Evolutionary conservation across 148 eudicot species (phyloP).

Genomic region (Nyssa sinensis): DNA sequence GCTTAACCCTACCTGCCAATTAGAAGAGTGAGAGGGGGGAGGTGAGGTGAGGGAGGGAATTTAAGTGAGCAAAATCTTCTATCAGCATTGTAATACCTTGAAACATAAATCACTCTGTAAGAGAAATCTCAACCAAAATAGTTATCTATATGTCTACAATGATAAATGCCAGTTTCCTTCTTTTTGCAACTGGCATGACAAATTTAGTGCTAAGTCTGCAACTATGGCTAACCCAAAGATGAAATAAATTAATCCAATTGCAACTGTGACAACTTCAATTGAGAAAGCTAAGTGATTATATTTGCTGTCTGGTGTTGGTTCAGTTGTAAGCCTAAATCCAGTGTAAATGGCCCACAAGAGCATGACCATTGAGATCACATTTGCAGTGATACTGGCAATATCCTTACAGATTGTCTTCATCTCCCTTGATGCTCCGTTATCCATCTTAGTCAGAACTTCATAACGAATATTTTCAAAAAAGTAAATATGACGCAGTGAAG

Average conservation of each 20-base stretch:
- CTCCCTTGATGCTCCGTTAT: slow-evolving; percentile 26
- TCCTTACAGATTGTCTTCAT: slow-evolving; percentile 18
- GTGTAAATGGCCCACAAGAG: slow-evolving; percentile 32
- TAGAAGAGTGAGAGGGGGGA: no score
- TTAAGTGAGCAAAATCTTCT: no score
- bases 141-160: background rate
- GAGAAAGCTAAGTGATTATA: slow-evolving; percentile 28
- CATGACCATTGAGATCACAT: slow-evolving; percentile 29
- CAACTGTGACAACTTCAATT: slow-evolving; percentile 34
- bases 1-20: no score
- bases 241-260: slow-evolving; percentile 39
- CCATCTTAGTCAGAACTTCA: no score
- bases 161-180: background rate
- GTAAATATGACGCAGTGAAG: no score
- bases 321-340: slow-evolving; percentile 38
- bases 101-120: no score
- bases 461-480: no score
- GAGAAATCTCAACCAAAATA: background rate
- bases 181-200: slow-evolving; percentile 16
- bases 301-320: slow-evolving; percentile 24
- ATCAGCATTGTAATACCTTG: no score
- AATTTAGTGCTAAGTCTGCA: slow-evolving; percentile 29
- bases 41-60: no score
- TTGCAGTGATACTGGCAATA: slow-evolving; percentile 8
- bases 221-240: slow-evolving; percentile 30